Evolutionary conservation across 306 rosid genomes (phyloP).

Genomic region (Myrica gale): DNA sequence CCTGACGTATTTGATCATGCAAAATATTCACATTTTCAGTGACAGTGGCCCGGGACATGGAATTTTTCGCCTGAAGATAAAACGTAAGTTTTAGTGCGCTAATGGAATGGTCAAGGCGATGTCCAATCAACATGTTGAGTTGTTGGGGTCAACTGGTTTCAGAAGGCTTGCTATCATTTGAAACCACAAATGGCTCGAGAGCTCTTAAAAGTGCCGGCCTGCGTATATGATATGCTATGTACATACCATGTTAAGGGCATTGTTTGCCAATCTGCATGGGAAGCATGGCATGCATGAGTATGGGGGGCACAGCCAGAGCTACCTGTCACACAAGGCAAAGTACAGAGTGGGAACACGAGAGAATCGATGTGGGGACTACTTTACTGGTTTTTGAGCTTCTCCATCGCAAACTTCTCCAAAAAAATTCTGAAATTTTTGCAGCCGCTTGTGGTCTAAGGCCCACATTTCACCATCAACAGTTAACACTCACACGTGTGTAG

Average conservation of each 20-base stretch:
- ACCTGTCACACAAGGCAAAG: constrained; percentile 23
- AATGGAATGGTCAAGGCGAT: not conserved
- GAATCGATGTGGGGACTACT: constrained; percentile 32
- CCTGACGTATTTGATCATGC: no score
- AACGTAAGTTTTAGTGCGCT: not conserved
- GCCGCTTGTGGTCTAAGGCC: constrained; percentile 60
- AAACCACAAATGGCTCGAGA: not conserved
- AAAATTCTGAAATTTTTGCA: constrained; percentile 26
- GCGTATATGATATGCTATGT: no score
- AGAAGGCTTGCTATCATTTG: not conserved
- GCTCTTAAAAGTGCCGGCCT: not conserved
- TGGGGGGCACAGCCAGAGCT: constrained; percentile 32
- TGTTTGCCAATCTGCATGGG: no score
- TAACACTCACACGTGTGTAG: constrained; percentile 48
- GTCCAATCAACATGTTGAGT: not conserved
- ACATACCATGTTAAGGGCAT: no score
- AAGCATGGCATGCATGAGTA: constrained; percentile 24
- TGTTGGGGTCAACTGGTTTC: not conserved
- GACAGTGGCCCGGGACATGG: not conserved
- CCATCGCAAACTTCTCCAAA: constrained; percentile 22
- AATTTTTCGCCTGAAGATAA: not conserved
- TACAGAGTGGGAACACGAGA: constrained; percentile 33
- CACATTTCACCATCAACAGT: constrained; percentile 44
- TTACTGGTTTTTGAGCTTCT: constrained; percentile 28
- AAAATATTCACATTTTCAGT: no score